These are phyloP conservation scores for Wolfiporia cocos DNA, from an alignment of 1,284 basidiomycete genomes.

Conservation along the genomic window DNA sequence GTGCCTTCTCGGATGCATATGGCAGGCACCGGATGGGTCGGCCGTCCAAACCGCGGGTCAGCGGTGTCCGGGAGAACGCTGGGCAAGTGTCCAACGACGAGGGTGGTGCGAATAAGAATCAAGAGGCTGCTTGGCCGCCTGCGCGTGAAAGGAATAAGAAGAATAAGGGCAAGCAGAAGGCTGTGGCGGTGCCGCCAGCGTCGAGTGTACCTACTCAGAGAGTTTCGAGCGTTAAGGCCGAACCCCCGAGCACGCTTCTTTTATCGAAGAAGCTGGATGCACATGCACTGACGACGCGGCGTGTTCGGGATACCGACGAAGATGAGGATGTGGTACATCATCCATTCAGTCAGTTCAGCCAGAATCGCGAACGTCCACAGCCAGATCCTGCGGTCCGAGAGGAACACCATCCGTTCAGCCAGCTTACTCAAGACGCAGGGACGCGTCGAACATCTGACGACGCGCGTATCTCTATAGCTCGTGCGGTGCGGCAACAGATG, in stretches of 20 bases:
- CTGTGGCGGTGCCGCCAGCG: too few relatives aligned
- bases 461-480: too few relatives aligned
- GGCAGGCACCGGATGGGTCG: slow-evolving; percentile 10
- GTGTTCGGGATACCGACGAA: too few relatives aligned
- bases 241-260: too few relatives aligned
- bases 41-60: slow-evolving; percentile 6
- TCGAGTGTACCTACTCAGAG: not conserved
- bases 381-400: too few relatives aligned
- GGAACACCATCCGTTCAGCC: slow-evolving; percentile 13
- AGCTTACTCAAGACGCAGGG: slow-evolving; percentile 6
- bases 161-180: slow-evolving; percentile 7
- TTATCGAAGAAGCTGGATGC: too few relatives aligned
- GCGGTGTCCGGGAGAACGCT: slow-evolving; percentile 7
- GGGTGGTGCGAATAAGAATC: not conserved
- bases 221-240: slow-evolving; percentile 1
- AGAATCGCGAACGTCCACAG: too few relatives aligned
- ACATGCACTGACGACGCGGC: too few relatives aligned
- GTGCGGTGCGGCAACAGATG: too few relatives aligned
- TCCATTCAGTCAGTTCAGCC: not conserved
- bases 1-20: slow-evolving; percentile 15
- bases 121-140: slow-evolving; percentile 7
- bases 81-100: slow-evolving; percentile 8
- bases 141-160: slow-evolving; percentile 10
- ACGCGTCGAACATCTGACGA: too few relatives aligned
- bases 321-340: too few relatives aligned